Conservation (phyloP, 2,329 filamentous ascomycete species). For the Cordyceps militaris region DNA sequence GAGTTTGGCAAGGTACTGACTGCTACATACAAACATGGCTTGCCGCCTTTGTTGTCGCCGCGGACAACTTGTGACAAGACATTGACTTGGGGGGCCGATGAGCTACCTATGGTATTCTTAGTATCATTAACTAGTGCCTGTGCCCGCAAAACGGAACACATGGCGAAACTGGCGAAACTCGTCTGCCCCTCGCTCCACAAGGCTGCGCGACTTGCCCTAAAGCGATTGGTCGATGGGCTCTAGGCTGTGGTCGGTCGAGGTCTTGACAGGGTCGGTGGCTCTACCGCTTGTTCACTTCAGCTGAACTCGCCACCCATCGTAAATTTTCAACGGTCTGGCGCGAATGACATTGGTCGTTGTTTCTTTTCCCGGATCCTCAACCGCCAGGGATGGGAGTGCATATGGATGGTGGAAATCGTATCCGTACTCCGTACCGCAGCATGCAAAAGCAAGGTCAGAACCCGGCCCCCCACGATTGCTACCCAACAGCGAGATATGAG, state of each 20-base stretch:
- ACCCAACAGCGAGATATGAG: slow-evolving; percentile 3
- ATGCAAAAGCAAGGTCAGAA: neutral
- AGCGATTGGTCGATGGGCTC: neutral
- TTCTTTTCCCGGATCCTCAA: neutral
- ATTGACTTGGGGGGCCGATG: too few relatives aligned
- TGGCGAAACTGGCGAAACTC: slow-evolving; percentile 3
- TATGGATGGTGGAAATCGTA: neutral
- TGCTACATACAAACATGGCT: too few relatives aligned
- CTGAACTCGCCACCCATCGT: slow-evolving; percentile 6
- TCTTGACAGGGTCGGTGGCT: slow-evolving; percentile 1
- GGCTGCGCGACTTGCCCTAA: slow-evolving; percentile 3
- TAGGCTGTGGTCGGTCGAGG: neutral
- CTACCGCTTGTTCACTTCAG: slow-evolving; percentile 11
- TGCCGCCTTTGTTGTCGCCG: neutral
- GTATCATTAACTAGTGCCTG: too few relatives aligned
- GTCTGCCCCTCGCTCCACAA: slow-evolving; percentile 7
- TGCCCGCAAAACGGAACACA: slow-evolving; percentile 3
- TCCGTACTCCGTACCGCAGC: too few relatives aligned
- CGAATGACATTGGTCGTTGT: neutral
- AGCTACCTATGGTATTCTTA: slow-evolving; percentile 3
- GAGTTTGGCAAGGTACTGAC: neutral
- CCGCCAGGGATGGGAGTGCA: neutral
- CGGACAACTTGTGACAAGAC: neutral
- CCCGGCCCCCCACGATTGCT: neutral
- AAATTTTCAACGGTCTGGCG: slow-evolving; percentile 6